Conservation (phyloP, 2,329 filamentous ascomycete genomes). For the Paecilomyces sp. region DNA sequence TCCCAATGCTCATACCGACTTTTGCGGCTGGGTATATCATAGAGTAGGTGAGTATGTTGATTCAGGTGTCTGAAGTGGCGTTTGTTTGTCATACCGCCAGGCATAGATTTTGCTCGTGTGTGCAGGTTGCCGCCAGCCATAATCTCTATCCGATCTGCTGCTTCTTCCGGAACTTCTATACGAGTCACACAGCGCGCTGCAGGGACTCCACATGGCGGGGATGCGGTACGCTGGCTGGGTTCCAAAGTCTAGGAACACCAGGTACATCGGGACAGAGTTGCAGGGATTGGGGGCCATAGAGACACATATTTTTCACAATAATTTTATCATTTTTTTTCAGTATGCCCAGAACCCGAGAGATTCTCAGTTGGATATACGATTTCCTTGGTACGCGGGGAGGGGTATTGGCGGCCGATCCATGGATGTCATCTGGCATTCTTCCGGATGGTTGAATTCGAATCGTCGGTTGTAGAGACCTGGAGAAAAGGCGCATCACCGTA, state of each 20-base stretch:
- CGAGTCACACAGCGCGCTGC: neutral
- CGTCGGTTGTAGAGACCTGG: neutral
- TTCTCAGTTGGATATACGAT: neutral
- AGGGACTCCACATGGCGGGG: neutral
- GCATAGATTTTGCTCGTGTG: neutral
- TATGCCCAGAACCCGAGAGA: neutral
- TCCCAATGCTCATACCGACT: neutral
- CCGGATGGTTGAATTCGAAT: neutral
- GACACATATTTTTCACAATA: neutral
- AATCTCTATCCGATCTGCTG: neutral
- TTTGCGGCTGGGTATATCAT: neutral
- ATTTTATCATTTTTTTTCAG: neutral
- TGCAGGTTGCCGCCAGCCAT: neutral
- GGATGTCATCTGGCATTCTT: neutral
- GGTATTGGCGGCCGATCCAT: neutral
- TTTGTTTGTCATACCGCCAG: neutral
- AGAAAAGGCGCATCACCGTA: neutral
- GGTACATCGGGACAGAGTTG: neutral
- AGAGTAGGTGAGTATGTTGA: neutral
- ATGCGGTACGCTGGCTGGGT: neutral
- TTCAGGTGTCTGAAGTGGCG: neutral
- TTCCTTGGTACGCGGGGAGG: neutral
- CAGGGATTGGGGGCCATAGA: neutral
- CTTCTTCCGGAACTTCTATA: neutral
- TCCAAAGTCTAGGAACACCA: neutral